Evolutionary conservation across 192 early-diverging fungal species (phyloP), one percentile per base, ranked within the genome.

Genomic region (Backusella circina): DNA sequence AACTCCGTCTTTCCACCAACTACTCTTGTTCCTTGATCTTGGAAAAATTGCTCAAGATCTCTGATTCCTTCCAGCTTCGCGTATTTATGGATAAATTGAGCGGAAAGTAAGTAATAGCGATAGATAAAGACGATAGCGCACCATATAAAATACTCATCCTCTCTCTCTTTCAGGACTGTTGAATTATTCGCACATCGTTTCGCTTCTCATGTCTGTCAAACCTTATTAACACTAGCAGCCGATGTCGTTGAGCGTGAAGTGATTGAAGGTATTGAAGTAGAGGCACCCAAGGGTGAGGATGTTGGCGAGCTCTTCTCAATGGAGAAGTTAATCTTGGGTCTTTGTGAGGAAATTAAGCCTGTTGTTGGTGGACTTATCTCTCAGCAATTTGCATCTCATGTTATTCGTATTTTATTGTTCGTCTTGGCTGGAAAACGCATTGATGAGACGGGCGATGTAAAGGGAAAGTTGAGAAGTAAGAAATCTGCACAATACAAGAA

Each of bases 131-230:
- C 35, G 18, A 47, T 26, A 3, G 23, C 65, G 67, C 28, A n/a
- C n/a, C n/a, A 2, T 37, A 10, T 0, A 18, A 16, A 41, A 41
- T 41, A 61, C 37, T 72, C 7, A 28, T 23, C 0, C 38, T 64
- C 23, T 21, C 32, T 7, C 67, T 87, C 82, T 75, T 28, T 10
- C 15, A 76, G 75, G 15, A 61, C 77, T 39, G 71, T 88, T 30
- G 86, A 89, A 68, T 84, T 97, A 44, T 93, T 94, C 36, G 86
- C 89, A 18, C 94, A 97, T 76, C 92, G 90, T 66, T 96, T 93
- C 76, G 94, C 93, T 2, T 96, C 94, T 1, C 95, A 97, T 73
- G 94, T 95, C 0, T 88, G 90, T 65, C 95, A 97, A 86, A 94
- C 95, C 16, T 76, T 96, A 18, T 79, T 96, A 57, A 85, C 88